Evolutionary conservation across 306 rosid species (phyloP).

Genomic region (Comarum palustre): DNA sequence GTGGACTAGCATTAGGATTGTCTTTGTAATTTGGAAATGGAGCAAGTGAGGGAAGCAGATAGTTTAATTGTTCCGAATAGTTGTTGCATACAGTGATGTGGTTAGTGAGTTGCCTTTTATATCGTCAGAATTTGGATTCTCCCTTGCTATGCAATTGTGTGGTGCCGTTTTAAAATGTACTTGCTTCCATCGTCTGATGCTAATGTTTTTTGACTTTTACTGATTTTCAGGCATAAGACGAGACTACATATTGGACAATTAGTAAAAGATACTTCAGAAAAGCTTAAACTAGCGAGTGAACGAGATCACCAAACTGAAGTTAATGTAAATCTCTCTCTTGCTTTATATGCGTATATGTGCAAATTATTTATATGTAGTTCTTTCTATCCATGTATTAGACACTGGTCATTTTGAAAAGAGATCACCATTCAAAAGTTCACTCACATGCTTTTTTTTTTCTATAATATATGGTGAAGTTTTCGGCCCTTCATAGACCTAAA

Average conservation of each 20-base stretch:
- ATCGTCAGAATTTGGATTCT: not conserved
- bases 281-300: conserved; percentile 89
- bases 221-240: conserved; percentile 74
- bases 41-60: not conserved
- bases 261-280: conserved; percentile 91
- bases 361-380: not conserved
- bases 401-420: too few species aligned
- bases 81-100: not conserved
- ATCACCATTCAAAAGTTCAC: not conserved
- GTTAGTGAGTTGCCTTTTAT: not conserved
- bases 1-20: not conserved
- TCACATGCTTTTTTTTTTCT: not conserved
- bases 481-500: not conserved
- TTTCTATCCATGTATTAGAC: not conserved
- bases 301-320: conserved; percentile 70
- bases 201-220: conserved; percentile 12
- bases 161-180: not conserved
- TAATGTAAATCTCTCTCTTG: conserved; percentile 47
- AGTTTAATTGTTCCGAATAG: not conserved
- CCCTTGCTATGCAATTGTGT: not conserved
- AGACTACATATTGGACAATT: conserved; percentile 85
- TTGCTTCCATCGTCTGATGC: not conserved
- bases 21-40: not conserved
- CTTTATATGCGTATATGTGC: not conserved
- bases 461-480: not conserved